These are phyloP conservation scores for Corniculantispora saksenae DNA, from an alignment of 2,329 filamentous ascomycete genomes.

Conservation along the genomic window DNA sequence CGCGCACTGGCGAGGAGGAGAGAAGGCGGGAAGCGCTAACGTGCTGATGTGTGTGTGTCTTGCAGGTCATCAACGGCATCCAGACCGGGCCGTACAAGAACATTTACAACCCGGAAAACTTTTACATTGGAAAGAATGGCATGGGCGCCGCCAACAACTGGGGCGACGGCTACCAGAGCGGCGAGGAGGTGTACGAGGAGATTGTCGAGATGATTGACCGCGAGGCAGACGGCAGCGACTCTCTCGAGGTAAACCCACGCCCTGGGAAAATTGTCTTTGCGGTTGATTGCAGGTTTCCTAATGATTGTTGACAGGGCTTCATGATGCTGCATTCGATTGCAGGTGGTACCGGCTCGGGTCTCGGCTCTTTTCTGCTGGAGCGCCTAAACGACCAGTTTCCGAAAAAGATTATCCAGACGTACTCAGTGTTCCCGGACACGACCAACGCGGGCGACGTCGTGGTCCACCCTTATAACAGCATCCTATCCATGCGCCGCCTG, in stretches of 20 bases:
- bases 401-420: constrained; percentile 98
- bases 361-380: constrained; percentile 93
- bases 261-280: too few species aligned
- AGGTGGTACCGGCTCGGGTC: constrained; percentile 91
- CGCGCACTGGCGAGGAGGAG: too few species aligned
- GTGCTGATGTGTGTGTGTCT: neutral
- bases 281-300: neutral
- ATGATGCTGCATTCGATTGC: constrained; percentile 99
- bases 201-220: constrained; percentile 99
- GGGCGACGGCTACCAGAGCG: constrained; percentile 93
- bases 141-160: constrained; percentile 96
- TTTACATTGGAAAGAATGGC: constrained; percentile 93
- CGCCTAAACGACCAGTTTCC: constrained; percentile 95
- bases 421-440: constrained; percentile 96
- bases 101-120: constrained; percentile 99
- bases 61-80: constrained; percentile 80
- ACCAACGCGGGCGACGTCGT: constrained; percentile 87
- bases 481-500: constrained; percentile 85
- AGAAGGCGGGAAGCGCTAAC: neutral
- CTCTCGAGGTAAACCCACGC: constrained; percentile 68
- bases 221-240: constrained; percentile 96
- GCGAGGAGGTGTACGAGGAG: constrained; percentile 89
- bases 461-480: constrained; percentile 96
- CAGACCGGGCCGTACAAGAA: constrained; percentile 94
- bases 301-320: constrained; percentile 68